Conservation (phyloP, 345 rosid genomes). For the Clarkia xantiana region DNA sequence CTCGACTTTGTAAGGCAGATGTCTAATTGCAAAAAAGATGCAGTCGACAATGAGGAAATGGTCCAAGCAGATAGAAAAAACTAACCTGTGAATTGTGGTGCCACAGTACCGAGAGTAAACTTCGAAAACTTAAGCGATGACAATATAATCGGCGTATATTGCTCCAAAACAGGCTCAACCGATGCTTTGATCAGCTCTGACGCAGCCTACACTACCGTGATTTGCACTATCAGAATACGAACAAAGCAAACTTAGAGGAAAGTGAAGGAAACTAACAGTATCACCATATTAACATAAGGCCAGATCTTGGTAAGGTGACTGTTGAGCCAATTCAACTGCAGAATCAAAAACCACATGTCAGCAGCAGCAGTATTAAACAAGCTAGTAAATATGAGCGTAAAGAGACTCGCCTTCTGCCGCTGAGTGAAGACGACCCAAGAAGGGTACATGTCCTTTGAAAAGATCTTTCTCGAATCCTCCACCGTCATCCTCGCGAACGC, state of each 20-base stretch:
- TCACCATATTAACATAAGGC: slow-evolving; percentile 79
- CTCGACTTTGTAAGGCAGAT: no score
- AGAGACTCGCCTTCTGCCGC: slow-evolving; percentile 63
- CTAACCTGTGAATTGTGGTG: slow-evolving; percentile 96
- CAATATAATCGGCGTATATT: slow-evolving; percentile 78
- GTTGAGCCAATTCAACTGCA: slow-evolving; percentile 89
- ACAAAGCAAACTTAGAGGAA: not conserved
- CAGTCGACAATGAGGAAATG: no score
- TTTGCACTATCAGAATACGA: not conserved
- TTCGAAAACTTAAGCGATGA: slow-evolving; percentile 85
- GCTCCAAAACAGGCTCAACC: slow-evolving; percentile 88
- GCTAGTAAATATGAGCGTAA: not conserved
- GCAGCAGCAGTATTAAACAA: not conserved
- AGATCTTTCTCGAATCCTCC: slow-evolving; percentile 79
- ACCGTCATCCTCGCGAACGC: slow-evolving; percentile 95
- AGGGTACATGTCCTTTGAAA: slow-evolving; percentile 72
- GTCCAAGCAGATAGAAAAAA: not conserved
- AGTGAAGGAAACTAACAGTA: not conserved
- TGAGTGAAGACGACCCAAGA: slow-evolving; percentile 95
- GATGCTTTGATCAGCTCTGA: slow-evolving; percentile 79
- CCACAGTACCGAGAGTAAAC: slow-evolving; percentile 95
- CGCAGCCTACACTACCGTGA: slow-evolving; percentile 57
- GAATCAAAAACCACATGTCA: slow-evolving; percentile 5
- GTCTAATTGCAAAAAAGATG: no score
- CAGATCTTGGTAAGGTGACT: slow-evolving; percentile 85